Base-by-base conservation (phyloP, 2,329 filamentous ascomycete species). In the Cercospora brassicicola region DNA sequence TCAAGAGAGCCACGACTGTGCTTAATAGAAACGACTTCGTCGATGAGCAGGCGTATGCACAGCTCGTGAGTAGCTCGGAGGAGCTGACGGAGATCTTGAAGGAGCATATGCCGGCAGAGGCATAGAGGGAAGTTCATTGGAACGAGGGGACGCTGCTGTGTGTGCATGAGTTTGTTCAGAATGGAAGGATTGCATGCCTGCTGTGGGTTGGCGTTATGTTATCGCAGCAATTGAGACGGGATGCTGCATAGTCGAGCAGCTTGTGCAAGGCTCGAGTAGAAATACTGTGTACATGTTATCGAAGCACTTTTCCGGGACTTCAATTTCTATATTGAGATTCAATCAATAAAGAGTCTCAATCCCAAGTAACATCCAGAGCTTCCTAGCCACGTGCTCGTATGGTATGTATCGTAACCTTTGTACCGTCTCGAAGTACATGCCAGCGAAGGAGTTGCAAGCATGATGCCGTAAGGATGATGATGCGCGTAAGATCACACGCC, bases 401-500 rank as follows among this genome's bases (percentile, higher is more conserved):
- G 13, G 15, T 39, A n/a, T 48, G 18, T 20, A 48, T 5, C 42
- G 18, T 20, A 20, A 11, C 42, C 9, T 48, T 3, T 36, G 9
- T 20, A 48, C 13, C 18, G 42, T 20, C 42, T 20, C 42, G 42
- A 20, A 2, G 42, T 20, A 20, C 8, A 48, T 48, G 42, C 23
- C 20, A 56, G 28, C 26, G 23, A 31, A 56, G 51, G 11, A n/a
- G 51, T 9, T 33, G 10, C 55, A 57, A 57, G 53, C 53, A 33
- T 33, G 4, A 33, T 57, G 15, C 55, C 55, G 55, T 31, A 57
- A 10, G 55, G 15, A 57, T 33, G 28, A 36, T 36, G 55, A 57
- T 57, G 55, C 55, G 31, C 55, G 55, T 57, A n/a, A 33, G 53
- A 31, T 57, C 53, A 56, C 51, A 26, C 28, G 51, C 51, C 51